Conservation (phyloP, 2,329 filamentous ascomycete genomes). For the Pseudocercospora pini-densiflorae region DNA sequence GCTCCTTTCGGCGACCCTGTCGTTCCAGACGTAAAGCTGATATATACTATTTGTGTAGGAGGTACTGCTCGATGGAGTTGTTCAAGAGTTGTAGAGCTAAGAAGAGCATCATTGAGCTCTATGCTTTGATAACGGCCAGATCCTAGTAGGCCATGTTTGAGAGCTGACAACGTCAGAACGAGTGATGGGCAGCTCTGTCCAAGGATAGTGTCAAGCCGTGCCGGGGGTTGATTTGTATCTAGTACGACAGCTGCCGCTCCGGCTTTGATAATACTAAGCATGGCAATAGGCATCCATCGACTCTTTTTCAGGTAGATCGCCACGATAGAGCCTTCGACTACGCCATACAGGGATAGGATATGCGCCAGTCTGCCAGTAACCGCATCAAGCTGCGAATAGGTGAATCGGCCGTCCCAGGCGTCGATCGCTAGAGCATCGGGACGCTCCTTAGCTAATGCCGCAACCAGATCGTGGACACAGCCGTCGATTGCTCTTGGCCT, state of each 20-base stretch:
- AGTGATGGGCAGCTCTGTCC: constrained; percentile 31
- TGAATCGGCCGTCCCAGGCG: constrained; percentile 36
- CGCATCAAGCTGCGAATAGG: constrained; percentile 34
- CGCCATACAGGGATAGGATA: constrained; percentile 2
- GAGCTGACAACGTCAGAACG: constrained; percentile 13
- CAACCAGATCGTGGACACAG: constrained; percentile 30
- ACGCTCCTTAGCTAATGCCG: constrained; percentile 19
- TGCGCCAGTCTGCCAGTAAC: constrained; percentile 26
- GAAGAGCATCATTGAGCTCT: neutral
- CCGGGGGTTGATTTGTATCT: constrained; percentile 33
- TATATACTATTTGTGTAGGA: neutral
- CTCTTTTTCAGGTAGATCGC: constrained; percentile 36
- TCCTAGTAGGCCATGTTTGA: constrained; percentile 1
- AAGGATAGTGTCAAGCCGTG: constrained; percentile 34
- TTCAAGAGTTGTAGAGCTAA: neutral
- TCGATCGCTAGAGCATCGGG: constrained; percentile 32
- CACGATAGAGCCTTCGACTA: constrained; percentile 17
- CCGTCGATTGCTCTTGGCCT: constrained; percentile 16
- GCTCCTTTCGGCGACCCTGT: constrained; percentile 15
- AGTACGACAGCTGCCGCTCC: constrained; percentile 36
- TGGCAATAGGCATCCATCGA: constrained; percentile 35
- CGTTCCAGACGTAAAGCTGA: constrained; percentile 11
- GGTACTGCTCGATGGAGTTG: constrained; percentile 13
- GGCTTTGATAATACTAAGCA: constrained; percentile 39
- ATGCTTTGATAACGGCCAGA: neutral